A percentile compares a stretch with the other conserved stretches of the same genome.
Conservation (phyloP, 805 yeast genomes). For the Sugiyamaella qingdaonensis region DNA sequence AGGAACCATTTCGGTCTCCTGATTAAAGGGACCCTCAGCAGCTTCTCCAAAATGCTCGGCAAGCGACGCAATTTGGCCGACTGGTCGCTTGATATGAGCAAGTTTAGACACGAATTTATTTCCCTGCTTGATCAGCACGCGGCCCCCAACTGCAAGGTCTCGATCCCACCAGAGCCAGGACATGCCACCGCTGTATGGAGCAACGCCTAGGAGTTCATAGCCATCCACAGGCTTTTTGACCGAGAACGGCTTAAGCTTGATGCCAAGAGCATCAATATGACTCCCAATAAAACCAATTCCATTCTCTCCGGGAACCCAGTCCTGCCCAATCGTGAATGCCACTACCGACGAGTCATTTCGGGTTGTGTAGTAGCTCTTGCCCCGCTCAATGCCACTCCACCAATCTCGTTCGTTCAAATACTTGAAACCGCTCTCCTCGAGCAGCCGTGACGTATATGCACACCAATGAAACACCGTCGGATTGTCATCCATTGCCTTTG, state of each 20-base stretch:
- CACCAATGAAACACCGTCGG: constrained; percentile 78
- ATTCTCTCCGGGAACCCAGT: constrained; percentile 53
- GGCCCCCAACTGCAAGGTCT: constrained; percentile 77
- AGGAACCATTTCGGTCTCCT: constrained; percentile 72
- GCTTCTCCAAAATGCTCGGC: constrained; percentile 80
- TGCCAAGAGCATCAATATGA: constrained; percentile 67
- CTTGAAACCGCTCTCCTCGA: constrained; percentile 52
- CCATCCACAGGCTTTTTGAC: constrained; percentile 60
- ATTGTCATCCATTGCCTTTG: constrained; percentile 61
- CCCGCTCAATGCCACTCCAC: constrained; percentile 35
- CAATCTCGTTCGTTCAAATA: constrained; percentile 53
- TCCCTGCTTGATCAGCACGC: constrained; percentile 49
- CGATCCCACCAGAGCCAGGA: constrained; percentile 71
- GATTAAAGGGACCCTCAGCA: constrained; percentile 61
- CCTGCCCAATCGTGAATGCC: constrained; percentile 65
- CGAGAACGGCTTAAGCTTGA: constrained; percentile 65
- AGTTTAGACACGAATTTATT: constrained; percentile 28
- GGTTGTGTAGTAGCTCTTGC: constrained; percentile 44
- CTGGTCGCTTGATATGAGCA: constrained; percentile 33
- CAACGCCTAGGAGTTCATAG: constrained; percentile 68
- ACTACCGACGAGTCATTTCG: constrained; percentile 65
- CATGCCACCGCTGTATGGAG: constrained; percentile 73
- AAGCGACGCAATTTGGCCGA: constrained; percentile 73
- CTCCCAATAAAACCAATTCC: constrained; percentile 60
- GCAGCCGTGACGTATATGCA: constrained; percentile 27